phyloP scores from a whole-genome alignment of 192 early-diverging fungal species.

The Radiomyces spectabilis region DNA sequence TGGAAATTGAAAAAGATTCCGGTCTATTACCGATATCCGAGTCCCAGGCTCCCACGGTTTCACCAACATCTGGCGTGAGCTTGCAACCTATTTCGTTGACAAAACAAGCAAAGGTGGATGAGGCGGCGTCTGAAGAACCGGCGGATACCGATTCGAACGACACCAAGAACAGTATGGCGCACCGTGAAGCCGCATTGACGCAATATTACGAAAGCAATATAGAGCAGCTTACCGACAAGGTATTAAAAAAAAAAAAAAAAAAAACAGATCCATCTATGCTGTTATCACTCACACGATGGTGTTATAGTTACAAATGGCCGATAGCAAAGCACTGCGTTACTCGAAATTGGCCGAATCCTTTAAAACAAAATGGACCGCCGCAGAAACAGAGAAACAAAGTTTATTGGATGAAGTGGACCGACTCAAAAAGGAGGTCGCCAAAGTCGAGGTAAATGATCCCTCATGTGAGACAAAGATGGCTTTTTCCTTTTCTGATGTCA shows the following conservation, averaged over 20 bases:
- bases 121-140: too few species aligned
- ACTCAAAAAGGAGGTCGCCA: neutral
- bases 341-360: neutral
- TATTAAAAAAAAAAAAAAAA: neutral
- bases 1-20: too few species aligned
- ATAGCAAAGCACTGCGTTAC: neutral
- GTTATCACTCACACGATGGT: too few species aligned
- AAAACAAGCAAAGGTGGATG: too few species aligned
- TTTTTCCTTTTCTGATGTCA: neutral
- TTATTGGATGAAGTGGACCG: neutral
- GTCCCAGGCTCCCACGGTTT: too few species aligned
- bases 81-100: too few species aligned
- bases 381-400: neutral
- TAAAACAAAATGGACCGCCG: neutral
- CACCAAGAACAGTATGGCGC: too few species aligned
- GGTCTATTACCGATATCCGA: too few species aligned
- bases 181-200: constrained; percentile 17
- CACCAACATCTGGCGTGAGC: too few species aligned
- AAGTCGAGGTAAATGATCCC: neutral
- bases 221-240: constrained; percentile 26
- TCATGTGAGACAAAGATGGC: neutral
- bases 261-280: neutral
- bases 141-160: too few species aligned
- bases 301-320: constrained; percentile 12
- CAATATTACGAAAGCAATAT: constrained; percentile 38